These are phyloP conservation scores for Trypanosoma mega DNA, from an alignment of 208 protist species.

Conservation along the genomic window DNA sequence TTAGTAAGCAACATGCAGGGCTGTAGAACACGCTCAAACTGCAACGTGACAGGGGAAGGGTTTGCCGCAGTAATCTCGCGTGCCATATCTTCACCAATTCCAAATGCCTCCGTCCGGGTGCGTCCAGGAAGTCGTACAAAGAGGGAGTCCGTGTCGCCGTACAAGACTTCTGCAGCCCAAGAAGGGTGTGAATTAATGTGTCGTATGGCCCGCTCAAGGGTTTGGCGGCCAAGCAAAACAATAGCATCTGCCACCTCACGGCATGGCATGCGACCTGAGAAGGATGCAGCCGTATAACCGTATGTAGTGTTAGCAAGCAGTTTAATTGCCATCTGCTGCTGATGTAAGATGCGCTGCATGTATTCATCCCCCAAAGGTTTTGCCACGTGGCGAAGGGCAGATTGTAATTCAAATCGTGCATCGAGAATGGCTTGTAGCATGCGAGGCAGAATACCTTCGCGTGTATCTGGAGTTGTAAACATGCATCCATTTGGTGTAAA, in stretches of 20 bases:
- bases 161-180: constrained; percentile 97
- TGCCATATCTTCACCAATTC: constrained; percentile 73
- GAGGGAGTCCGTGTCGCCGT: constrained; percentile 99
- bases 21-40: constrained; percentile 99
- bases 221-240: constrained; percentile 98
- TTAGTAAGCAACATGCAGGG: constrained; percentile 99
- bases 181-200: constrained; percentile 94
- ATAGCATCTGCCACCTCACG: constrained; percentile 94
- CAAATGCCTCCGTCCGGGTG: constrained; percentile 62
- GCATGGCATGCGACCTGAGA: constrained; percentile 98
- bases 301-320: constrained; percentile 99
- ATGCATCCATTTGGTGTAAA: constrained; percentile 78
- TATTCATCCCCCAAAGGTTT: constrained; percentile 34
- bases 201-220: constrained; percentile 97
- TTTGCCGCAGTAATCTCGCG: constrained; percentile 92
- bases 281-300: constrained; percentile 99
- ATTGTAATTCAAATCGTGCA: constrained; percentile 81
- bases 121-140: constrained; percentile 92
- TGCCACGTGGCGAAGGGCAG: constrained; percentile 67
- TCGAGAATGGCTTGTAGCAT: constrained; percentile 80
- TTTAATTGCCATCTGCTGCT: constrained; percentile 98
- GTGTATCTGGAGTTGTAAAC: constrained; percentile 55
- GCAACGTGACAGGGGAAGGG: constrained; percentile 96
- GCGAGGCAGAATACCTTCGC: constrained; percentile 65
- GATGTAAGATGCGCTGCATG: constrained; percentile 85